A percentile compares a stretch with the other conserved stretches of the same genome.
phyloP scores from a whole-genome alignment of 179 eudicot species.

The Actinidia chinensis region DNA sequence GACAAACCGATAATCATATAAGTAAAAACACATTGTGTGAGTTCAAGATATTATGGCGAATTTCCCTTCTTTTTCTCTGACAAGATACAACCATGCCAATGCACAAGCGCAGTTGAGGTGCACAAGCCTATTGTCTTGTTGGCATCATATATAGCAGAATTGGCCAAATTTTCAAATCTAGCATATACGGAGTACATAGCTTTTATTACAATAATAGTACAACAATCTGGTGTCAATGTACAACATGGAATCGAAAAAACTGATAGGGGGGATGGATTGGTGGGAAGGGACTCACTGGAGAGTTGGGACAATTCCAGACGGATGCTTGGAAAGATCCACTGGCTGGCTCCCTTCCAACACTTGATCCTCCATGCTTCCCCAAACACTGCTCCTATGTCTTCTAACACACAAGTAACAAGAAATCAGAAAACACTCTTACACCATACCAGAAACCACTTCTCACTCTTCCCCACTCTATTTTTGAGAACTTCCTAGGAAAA shows the following conservation, averaged over 20 bases:
- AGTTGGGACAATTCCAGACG: slow-evolving; percentile 77
- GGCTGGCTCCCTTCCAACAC: slow-evolving; percentile 81
- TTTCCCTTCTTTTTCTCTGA: neutral
- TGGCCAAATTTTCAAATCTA: neutral
- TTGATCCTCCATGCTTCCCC: slow-evolving; percentile 57
- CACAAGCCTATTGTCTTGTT: neutral
- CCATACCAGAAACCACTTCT: neutral
- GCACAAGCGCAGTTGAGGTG: slow-evolving; percentile 1
- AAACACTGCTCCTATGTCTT: slow-evolving; percentile 22
- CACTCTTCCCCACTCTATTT: neutral
- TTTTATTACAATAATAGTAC: too few species aligned
- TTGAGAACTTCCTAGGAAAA: neutral
- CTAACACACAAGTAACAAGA: slow-evolving; percentile 1
- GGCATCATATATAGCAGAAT: neutral
- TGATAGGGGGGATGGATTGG: slow-evolving; percentile 7
- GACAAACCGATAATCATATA: neutral
- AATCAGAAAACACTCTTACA: neutral
- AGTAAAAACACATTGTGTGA: neutral
- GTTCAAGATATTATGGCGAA: neutral
- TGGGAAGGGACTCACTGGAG: slow-evolving; percentile 63
- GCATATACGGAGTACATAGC: too few species aligned
- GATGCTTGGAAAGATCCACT: slow-evolving; percentile 66
- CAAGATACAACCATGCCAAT: neutral
- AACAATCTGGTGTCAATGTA: slow-evolving; percentile 1
- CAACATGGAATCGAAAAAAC: neutral